These are phyloP conservation scores for Chondrus crispus DNA, from an alignment of 23 red algal genomes.

Conservation along the genomic window DNA sequence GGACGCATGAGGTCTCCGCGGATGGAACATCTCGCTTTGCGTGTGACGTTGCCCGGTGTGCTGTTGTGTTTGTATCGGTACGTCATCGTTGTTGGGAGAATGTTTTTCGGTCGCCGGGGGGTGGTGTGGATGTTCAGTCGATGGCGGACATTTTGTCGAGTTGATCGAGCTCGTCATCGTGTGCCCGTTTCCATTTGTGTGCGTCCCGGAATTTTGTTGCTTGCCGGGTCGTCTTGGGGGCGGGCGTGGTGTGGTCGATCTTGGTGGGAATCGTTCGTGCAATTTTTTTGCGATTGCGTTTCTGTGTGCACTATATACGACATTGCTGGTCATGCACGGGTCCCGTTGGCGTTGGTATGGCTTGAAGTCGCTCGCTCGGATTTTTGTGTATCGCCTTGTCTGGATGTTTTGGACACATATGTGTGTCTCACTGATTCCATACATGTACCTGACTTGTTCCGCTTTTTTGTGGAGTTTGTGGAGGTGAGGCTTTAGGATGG, in stretches of 20 bases:
- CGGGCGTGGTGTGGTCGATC: no score
- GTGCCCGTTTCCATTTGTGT: not conserved
- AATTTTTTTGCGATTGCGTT: not conserved
- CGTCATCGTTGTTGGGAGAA: not conserved
- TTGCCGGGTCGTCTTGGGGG: no score
- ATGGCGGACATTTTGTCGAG: not conserved
- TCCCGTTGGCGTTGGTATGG: conserved; percentile 7
- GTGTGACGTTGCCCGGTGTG: not conserved
- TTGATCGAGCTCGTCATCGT: not conserved
- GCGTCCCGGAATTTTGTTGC: not conserved
- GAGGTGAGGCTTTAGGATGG: not conserved
- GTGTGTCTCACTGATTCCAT: not conserved
- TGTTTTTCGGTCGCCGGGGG: not conserved
- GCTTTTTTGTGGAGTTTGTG: not conserved
- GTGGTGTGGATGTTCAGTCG: not conserved
- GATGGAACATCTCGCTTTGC: not conserved
- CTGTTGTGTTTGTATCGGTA: not conserved
- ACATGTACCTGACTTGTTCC: not conserved
- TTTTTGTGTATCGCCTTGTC: not conserved
- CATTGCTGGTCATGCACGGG: no score
- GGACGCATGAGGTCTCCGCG: not conserved
- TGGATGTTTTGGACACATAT: not conserved
- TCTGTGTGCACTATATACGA: not conserved
- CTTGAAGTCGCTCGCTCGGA: conserved; percentile 10
- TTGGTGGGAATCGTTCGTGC: not conserved